These are phyloP conservation scores for Ettlia oleoabundans DNA, from an alignment of 139 green algal genomes.

Conservation along the genomic window DNA sequence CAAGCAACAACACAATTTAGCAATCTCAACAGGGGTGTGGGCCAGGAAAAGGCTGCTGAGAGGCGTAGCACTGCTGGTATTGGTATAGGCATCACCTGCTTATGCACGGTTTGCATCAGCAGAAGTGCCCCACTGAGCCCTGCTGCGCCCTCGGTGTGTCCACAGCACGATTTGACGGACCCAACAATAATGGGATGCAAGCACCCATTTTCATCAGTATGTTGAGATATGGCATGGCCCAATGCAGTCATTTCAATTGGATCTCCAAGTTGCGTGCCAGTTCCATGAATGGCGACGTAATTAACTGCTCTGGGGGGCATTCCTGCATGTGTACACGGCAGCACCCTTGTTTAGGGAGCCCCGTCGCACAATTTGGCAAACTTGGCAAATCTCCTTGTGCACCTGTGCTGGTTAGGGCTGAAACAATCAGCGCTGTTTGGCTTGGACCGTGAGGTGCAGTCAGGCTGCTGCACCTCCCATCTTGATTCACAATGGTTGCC, in stretches of 20 bases:
- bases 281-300: constrained; percentile 67
- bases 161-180: constrained; percentile 58
- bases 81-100: background rate
- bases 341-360: background rate
- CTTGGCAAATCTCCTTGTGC: too few relatives aligned
- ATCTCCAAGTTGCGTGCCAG: constrained; percentile 89
- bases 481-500: constrained; percentile 57
- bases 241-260: constrained; percentile 85
- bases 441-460: constrained; percentile 66
- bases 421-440: constrained; percentile 53
- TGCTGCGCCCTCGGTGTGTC: constrained; percentile 67
- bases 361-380: too few relatives aligned
- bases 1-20: background rate
- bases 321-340: background rate
- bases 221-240: constrained; percentile 1
- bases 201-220: too few relatives aligned
- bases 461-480: constrained; percentile 59
- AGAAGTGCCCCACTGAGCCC: constrained; percentile 74
- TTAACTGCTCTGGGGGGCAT: constrained; percentile 26
- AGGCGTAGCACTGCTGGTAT: too few relatives aligned
- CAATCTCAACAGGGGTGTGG: background rate
- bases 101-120: constrained; percentile 20
- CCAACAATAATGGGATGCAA: background rate
- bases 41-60: too few relatives aligned
- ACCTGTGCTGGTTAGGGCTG: too few relatives aligned